Evolutionary conservation across 345 rosid species (phyloP).

Genomic region (Pistacia atlantica): DNA sequence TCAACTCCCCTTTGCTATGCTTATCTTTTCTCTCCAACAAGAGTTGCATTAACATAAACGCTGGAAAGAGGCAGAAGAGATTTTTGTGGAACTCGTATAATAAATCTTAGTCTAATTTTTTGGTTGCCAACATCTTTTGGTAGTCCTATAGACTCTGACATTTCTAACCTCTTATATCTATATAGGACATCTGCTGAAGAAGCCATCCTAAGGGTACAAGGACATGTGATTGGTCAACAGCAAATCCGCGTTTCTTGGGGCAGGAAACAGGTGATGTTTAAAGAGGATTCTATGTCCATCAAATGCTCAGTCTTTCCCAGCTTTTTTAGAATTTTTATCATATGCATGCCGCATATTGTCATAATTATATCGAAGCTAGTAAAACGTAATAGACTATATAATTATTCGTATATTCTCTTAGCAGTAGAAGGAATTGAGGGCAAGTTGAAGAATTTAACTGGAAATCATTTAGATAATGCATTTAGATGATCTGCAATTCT

Average conservation of each 20-base stretch:
- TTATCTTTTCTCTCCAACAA: constrained; percentile 9
- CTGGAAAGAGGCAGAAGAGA: constrained; percentile 19
- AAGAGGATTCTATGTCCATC: not conserved
- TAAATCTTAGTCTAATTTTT: constrained; percentile 4
- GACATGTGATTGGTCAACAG: constrained; percentile 89
- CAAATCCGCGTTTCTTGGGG: constrained; percentile 83
- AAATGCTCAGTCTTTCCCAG: constrained; percentile 6
- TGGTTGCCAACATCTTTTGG: constrained; percentile 3
- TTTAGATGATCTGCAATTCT: not conserved
- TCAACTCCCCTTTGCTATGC: constrained; percentile 9
- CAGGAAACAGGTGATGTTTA: constrained; percentile 67
- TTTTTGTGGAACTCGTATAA: constrained; percentile 6
- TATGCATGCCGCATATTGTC: not conserved
- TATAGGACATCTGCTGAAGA: constrained; percentile 91
- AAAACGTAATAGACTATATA: not conserved
- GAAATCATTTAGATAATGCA: not conserved
- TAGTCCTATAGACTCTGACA: constrained; percentile 6
- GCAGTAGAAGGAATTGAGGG: not conserved
- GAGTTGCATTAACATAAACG: constrained; percentile 21
- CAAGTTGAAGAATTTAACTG: not conserved
- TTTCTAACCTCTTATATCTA: constrained; percentile 4
- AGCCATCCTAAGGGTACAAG: constrained; percentile 88
- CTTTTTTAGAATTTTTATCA: constrained; percentile 11
- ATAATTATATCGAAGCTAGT: constrained; percentile 2
- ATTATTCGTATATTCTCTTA: not conserved